Evolutionary conservation across 306 rosid genomes (phyloP).

Genomic region (Alnus glutinosa): DNA sequence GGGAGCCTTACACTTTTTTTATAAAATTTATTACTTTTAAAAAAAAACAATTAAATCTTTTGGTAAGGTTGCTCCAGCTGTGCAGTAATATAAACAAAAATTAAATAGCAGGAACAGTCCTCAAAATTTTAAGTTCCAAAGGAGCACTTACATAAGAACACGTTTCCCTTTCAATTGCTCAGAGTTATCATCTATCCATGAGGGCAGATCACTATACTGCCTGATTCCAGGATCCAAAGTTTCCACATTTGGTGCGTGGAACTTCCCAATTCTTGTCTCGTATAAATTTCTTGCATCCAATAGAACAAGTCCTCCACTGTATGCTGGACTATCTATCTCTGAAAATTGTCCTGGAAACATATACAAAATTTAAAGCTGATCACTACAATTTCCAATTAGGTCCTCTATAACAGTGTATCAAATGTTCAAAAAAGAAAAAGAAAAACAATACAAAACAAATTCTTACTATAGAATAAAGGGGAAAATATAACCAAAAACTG

Average conservation of each 20-base stretch:
- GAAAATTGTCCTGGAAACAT: conserved; percentile 31
- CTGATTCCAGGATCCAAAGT: conserved; percentile 81
- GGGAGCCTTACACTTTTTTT: too few species aligned
- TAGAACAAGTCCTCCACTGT: conserved; percentile 47
- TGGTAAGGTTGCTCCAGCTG: not conserved
- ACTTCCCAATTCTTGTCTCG: conserved; percentile 94
- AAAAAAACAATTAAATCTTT: not conserved
- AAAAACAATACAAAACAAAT: not conserved
- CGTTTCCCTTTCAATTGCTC: conserved; percentile 69
- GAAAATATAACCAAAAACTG: not conserved
- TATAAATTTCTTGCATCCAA: conserved; percentile 92
- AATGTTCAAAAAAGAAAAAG: not conserved
- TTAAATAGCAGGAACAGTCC: not conserved
- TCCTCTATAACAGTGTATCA: conserved; percentile 9
- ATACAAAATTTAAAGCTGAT: conserved; percentile 11
- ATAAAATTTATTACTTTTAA: too few species aligned
- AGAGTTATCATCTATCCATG: conserved; percentile 78
- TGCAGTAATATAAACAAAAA: not conserved
- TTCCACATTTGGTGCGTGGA: conserved; percentile 61
- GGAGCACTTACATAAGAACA: conserved; percentile 72
- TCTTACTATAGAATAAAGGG: not conserved
- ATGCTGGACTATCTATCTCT: conserved; percentile 40
- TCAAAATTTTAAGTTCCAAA: not conserved
- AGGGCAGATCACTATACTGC: conserved; percentile 87
- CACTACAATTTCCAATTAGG: conserved; percentile 13